Evolutionary conservation across 139 green algal species (phyloP), one percentile per base, ranked within the genome.

Genomic region (Chlamydomonas incerta): DNA sequence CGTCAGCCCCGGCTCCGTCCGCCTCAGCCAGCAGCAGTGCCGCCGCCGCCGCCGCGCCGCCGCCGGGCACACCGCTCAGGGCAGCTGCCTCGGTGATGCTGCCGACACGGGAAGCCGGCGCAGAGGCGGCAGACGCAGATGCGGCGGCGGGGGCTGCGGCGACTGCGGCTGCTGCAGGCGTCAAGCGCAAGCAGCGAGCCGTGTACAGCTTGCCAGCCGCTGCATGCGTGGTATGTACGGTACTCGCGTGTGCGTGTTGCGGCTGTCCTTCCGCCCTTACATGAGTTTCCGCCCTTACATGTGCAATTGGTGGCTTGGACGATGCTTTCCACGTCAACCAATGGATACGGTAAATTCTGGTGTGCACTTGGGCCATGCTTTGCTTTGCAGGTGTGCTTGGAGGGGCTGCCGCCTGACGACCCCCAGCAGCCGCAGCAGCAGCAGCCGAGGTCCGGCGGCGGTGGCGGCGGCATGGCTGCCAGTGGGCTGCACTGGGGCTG

Each of bases 351-450:
- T n/a, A n/a, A n/a, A n/a, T n/a, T 37, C 20, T 72, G 37, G 33
- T 72, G 15, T 72, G 18, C 31, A 14, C 11, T 2, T 1, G 20
- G 3, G 6, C 31, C 28, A 8, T 13, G 10, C 67, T 47, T 10
- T 73, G 77, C 65, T 4, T n/a, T n/a, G 20, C 63, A 83, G 77
- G 41, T 35, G 28, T 83, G 79, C 79, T 75, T 47, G 28, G 66
- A 75, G 67, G 77, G 28, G 29, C 77, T 83, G 28, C 63, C 77
- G 5, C 29, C 37, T 2, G 77, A 29, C 10, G 60, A 82, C 28
- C 47, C 47, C 33, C 33, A 33, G 62, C 62, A 68, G 46, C 47
- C 47, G 67, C 33, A 33, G 62, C 62, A 68, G 62, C 14, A 34
- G 62, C n/a, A n/a, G n/a, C n/a, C n/a, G n/a, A n/a, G n/a, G n/a